Evolutionary conservation across 176 grass and related monocot species (phyloP), one percentile per base, ranked within the genome.

Genomic region (Juncus inflexus): DNA sequence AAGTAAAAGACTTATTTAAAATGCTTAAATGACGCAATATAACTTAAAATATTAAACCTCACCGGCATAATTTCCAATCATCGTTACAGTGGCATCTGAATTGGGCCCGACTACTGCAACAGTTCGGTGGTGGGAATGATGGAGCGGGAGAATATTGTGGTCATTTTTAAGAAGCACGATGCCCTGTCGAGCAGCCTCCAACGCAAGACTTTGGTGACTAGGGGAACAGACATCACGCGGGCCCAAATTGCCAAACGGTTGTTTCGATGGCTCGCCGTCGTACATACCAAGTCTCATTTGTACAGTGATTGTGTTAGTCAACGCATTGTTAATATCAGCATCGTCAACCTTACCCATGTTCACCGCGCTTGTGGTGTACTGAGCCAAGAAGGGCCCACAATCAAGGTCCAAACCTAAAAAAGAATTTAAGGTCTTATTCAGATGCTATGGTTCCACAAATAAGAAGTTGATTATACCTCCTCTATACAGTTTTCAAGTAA

Each of bases 221-320:
- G 47, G 41, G 0, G 82, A 81, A 77, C 92, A 97, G 3, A 91
- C 82, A 40, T 97, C 70, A 1, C 9, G n/a, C 0, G 77, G 82
- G 0, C 92, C 85, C 0, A 97, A 71, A 67, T 79, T 64, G 0
- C 84, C 84, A 70, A 84, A 97, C 10, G 82, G 87, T 4, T 86
- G 84, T 0, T 40, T 12, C 0, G 64, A 65, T 0, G 50, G 82
- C 1, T 89, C 84, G 37, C 87, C 92, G 8, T 97, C 87, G 62
- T 74, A 97, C 87, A 97, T 89, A 7, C 92, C 85, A 1, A 97
- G 63, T n/a, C 87, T 79, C 87, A 91, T 84, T 67, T 91, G 92
- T 19, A 97, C 92, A 0, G 60, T 45, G 3, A 89, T 39, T 3
- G 92, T 97, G 74, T 97, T 85, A 4, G 47, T 15, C 3, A 97